phyloP scores from a whole-genome alignment of 2,329 filamentous ascomycete species.

The Albophoma yamanashiensis region DNA sequence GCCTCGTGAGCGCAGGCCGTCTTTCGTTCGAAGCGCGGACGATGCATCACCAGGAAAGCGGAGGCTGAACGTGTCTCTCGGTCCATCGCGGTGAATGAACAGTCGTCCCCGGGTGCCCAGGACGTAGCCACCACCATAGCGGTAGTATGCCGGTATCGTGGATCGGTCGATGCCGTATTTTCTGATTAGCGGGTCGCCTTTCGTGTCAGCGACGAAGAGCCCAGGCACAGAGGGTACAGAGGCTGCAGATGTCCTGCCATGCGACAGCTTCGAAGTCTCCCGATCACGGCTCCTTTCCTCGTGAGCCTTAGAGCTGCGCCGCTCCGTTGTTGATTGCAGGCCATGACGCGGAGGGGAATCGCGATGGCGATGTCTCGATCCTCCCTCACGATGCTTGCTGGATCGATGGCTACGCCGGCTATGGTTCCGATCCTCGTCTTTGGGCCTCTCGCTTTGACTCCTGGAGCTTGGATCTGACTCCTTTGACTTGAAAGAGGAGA shows the following conservation, averaged over 20 bases:
- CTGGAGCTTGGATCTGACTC: conserved; percentile 22
- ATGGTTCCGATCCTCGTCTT: conserved; percentile 8
- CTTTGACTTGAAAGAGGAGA: conserved; percentile 57
- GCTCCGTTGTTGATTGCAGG: conserved; percentile 3
- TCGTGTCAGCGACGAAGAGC: conserved; percentile 55
- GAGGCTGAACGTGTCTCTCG: conserved; percentile 44
- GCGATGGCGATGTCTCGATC: conserved; percentile 5
- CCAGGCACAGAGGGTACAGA: conserved; percentile 12
- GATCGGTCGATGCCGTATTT: conserved; percentile 67
- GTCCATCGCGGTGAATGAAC: conserved; percentile 56
- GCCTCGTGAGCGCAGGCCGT: conserved; percentile 32
- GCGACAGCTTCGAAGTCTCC: neutral
- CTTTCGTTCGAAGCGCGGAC: conserved; percentile 26
- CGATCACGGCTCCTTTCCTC: neutral
- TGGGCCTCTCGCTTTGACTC: conserved; percentile 4
- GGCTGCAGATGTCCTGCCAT: neutral
- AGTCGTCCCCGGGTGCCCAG: conserved; percentile 52
- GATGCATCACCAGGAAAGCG: conserved; percentile 29
- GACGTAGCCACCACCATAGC: conserved; percentile 57
- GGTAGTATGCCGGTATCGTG: conserved; percentile 59
- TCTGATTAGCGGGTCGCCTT: conserved; percentile 66
- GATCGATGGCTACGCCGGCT: conserved; percentile 1
- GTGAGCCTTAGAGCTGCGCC: neutral
- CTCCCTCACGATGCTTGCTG: conserved; percentile 4
- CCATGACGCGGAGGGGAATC: conserved; percentile 7